Evolutionary conservation across 345 rosid genomes (phyloP).

Genomic region (Lepidium didymum): DNA sequence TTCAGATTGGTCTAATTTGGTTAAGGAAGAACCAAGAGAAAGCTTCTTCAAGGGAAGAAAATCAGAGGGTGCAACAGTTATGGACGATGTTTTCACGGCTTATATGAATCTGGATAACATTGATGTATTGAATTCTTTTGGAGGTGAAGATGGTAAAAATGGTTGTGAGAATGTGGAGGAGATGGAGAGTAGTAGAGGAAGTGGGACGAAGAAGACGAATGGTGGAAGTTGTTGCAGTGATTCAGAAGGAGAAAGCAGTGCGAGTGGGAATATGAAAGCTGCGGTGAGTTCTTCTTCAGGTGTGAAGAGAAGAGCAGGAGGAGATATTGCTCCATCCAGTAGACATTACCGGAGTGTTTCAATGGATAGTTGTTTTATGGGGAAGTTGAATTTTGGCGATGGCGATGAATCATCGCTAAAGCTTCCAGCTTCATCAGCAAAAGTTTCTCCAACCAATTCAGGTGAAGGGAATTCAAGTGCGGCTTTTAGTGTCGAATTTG

Average conservation of each 20-base stretch:
- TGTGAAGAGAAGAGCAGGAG: slow-evolving; percentile 50
- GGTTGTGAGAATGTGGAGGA: slow-evolving; percentile 32
- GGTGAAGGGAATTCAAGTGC: slow-evolving; percentile 40
- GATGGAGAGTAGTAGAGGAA: slow-evolving; percentile 46
- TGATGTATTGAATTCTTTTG: slow-evolving; percentile 59
- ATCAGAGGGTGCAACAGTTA: slow-evolving; percentile 44
- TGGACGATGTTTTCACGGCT: slow-evolving; percentile 54
- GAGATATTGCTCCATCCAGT: slow-evolving; percentile 44
- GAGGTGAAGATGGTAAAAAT: slow-evolving; percentile 42
- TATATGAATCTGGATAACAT: slow-evolving; percentile 63
- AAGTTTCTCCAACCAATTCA: slow-evolving; percentile 34
- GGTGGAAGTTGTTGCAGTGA: slow-evolving; percentile 61
- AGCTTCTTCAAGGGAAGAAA: slow-evolving; percentile 26
- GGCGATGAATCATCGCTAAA: slow-evolving; percentile 34
- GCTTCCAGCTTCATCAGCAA: slow-evolving; percentile 20
- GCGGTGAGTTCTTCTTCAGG: slow-evolving; percentile 17
- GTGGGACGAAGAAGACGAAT: slow-evolving; percentile 46
- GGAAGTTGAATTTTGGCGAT: slow-evolving; percentile 41
- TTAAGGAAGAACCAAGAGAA: slow-evolving; percentile 39
- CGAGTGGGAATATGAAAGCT: slow-evolving; percentile 30
- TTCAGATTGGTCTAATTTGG: slow-evolving; percentile 33
- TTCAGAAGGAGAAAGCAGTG: slow-evolving; percentile 63
- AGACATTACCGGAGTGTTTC: slow-evolving; percentile 65
- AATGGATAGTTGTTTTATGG: slow-evolving; percentile 66
- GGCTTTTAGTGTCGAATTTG: slow-evolving; percentile 37